Conservation (phyloP, 768 basidiomycete species). For the Tephrocybe sp. region DNA sequence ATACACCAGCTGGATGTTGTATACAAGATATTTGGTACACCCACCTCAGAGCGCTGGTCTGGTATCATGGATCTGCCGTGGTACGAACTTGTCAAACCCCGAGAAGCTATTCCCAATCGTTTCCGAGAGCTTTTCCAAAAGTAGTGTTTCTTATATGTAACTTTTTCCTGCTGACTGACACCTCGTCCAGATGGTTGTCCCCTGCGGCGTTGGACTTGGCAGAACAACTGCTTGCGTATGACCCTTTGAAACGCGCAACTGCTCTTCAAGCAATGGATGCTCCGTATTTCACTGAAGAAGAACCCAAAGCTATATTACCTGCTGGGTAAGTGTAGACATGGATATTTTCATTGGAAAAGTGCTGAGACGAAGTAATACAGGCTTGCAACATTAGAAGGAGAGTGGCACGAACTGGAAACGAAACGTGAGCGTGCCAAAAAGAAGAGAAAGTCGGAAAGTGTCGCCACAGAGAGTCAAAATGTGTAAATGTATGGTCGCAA, state of each 20-base stretch:
- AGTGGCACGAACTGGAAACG: conserved; percentile 98
- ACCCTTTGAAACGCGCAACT: conserved; percentile 75
- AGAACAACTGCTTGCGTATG: conserved; percentile 75
- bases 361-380: conserved; percentile 35
- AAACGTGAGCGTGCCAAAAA: conserved; percentile 89
- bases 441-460: conserved; percentile 63
- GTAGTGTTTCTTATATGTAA: conserved; percentile 40
- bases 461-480: conserved; percentile 23
- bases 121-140: conserved; percentile 87
- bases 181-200: conserved; percentile 72
- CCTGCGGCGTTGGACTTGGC: conserved; percentile 87
- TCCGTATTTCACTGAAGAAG: conserved; percentile 83
- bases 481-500: conserved; percentile 28
- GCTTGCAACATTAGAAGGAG: conserved; percentile 80
- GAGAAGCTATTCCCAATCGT: conserved; percentile 66
- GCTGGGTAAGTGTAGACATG: conserved; percentile 59
- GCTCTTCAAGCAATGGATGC: conserved; percentile 80
- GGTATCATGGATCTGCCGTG: conserved; percentile 84
- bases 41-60: conserved; percentile 80
- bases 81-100: conserved; percentile 98
- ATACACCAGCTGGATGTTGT: conserved; percentile 96
- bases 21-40: conserved; percentile 89
- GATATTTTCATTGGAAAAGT: conserved; percentile 3
- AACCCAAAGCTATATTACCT: conserved; percentile 73
- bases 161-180: background rate